A percentile compares a stretch with the other conserved stretches of the same genome.
Evolutionary conservation across 306 rosid species (phyloP).

Genomic region (Medicago arabica): DNA sequence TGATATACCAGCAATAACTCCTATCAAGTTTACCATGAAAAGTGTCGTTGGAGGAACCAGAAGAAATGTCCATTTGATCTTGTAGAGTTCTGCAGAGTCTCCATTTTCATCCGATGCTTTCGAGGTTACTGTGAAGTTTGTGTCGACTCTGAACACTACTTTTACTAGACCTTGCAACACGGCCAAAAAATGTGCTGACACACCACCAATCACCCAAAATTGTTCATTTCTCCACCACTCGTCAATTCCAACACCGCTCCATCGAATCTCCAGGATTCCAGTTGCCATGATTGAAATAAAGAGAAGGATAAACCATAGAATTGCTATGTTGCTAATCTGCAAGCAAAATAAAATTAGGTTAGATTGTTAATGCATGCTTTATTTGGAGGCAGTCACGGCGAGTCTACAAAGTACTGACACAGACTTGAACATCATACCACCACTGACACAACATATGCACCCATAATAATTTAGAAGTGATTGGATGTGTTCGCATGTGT

Average conservation of each 20-base stretch:
- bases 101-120: slow-evolving; percentile 97
- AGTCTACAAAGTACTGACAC: too few relatives aligned
- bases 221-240: slow-evolving; percentile 99
- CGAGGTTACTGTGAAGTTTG: slow-evolving; percentile 97
- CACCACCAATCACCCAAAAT: slow-evolving; percentile 99
- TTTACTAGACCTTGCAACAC: slow-evolving; percentile 94
- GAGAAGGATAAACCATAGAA: slow-evolving; percentile 95
- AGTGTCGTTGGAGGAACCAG: slow-evolving; percentile 95
- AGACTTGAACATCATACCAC: too few relatives aligned
- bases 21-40: slow-evolving; percentile 85
- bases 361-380: not conserved
- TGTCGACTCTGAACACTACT: slow-evolving; percentile 92
- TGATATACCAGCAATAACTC: slow-evolving; percentile 91
- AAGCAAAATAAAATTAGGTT: slow-evolving; percentile 36
- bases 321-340: slow-evolving; percentile 97
- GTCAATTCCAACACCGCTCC: slow-evolving; percentile 98
- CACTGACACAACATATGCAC: too few relatives aligned
- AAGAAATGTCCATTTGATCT: slow-evolving; percentile 98
- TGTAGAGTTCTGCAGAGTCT: slow-evolving; percentile 82
- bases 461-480: too few relatives aligned
- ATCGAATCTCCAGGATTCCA: slow-evolving; percentile 96
- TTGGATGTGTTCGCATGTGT: too few relatives aligned
- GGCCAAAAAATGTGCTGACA: slow-evolving; percentile 89
- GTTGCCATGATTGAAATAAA: slow-evolving; percentile 95
- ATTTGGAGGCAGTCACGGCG: too few relatives aligned